Evolutionary conservation across 495 filamentous ascomycete species (phyloP), one percentile per base, ranked within the genome.

Genomic region (Penicillium arizonense): DNA sequence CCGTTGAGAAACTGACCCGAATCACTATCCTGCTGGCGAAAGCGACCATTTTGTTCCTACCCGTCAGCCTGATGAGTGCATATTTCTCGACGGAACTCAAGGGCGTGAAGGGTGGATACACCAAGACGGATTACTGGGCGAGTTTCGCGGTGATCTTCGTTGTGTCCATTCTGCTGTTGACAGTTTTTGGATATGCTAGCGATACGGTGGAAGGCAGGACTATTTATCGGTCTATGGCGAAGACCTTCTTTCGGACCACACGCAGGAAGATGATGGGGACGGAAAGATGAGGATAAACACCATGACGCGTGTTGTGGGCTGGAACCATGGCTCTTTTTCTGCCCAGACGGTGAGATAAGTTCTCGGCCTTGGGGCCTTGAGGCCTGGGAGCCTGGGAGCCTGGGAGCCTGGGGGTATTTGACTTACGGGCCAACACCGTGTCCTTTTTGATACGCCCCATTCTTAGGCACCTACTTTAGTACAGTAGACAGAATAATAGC

Each of bases 1-100:
- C 85, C 2, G 87, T 91, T 6, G 89, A 92, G 44, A 81, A 85
- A 26, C 77, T 96, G 20, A 92, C 89, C 0, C 77, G 88, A 26
- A 85, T 89, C 53, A 91, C 90, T 0, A 89, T 91, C 35, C 71
- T 94, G n/a, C 72, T 95, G 12, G 88, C 87, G 23, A 93, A 93
- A 62, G 82, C 88, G 39, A 90, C 86, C 11, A 89, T 95, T 43
- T 73, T 95, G 39, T 96, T 96, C 71, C 73, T 96, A 39, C 90
- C 90, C 3, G 84, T 96, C 55, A 89, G 83, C 55, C 75, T 96
- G 33, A 85, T 94, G 80, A 91, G 87, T 10, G 86, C 75, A n/a
- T 95, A 92, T 71, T 96, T 94, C 62, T 87, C 84, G 2, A 82
- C 86, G 16, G 81, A 90, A 62, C 77, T 94, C 39, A 60, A 69